phyloP scores from a whole-genome alignment of 257 asterid genomes.

The Solanum ahanhuiri region DNA sequence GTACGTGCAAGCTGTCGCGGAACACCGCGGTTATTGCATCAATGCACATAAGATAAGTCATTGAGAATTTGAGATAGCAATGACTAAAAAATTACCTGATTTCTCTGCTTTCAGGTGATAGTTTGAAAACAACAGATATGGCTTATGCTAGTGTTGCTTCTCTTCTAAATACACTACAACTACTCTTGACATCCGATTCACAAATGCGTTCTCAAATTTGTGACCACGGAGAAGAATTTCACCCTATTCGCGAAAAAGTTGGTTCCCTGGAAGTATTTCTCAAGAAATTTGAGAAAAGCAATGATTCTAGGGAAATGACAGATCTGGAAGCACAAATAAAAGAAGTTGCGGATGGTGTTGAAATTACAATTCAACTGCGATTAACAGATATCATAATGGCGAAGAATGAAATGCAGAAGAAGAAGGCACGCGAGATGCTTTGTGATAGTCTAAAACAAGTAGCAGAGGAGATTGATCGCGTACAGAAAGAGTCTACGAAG shows the following conservation, averaged over 20 bases:
- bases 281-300: neutral
- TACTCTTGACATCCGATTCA: neutral
- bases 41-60: too few species aligned
- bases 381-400: neutral
- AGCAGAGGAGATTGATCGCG: neutral
- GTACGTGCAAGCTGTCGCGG: fast-evolving
- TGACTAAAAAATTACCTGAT: neutral
- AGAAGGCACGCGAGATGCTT: neutral
- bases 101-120: neutral
- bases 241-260: neutral
- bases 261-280: neutral
- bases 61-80: too few species aligned
- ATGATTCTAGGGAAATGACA: neutral
- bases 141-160: neutral
- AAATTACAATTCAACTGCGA: neutral
- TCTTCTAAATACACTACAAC: neutral
- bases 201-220: neutral
- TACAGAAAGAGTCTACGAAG: neutral
- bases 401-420: neutral
- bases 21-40: too few species aligned
- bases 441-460: neutral
- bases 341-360: neutral
- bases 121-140: neutral
- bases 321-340: neutral
- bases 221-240: neutral